A percentile compares a stretch with the other conserved stretches of the same genome.
phyloP scores from a whole-genome alignment of 1,284 basidiomycete species.

The Xerocomus minutiporus region DNA sequence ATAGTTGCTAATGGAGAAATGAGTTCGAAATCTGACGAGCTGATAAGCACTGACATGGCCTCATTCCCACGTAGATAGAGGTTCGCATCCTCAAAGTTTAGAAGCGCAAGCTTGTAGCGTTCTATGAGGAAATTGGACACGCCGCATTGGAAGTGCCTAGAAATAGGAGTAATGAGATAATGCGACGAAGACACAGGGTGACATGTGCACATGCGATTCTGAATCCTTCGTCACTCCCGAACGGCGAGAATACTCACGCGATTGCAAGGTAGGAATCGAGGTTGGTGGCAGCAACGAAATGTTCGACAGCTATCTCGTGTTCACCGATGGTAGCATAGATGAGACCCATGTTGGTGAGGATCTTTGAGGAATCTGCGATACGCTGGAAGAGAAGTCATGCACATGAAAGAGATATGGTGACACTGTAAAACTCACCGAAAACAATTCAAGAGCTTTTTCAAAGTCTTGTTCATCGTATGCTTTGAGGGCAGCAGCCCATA shows the following conservation, averaged over 20 bases:
- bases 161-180: background rate
- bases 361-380: slow-evolving; percentile 83
- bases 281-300: slow-evolving; percentile 69
- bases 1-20: slow-evolving; percentile 55
- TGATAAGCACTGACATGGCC: slow-evolving; percentile 55
- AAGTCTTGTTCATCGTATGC: slow-evolving; percentile 84
- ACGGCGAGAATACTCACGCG: slow-evolving; percentile 50
- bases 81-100: slow-evolving; percentile 79
- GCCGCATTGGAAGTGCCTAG: slow-evolving; percentile 78
- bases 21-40: background rate
- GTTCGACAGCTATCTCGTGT: slow-evolving; percentile 77
- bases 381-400: slow-evolving; percentile 37
- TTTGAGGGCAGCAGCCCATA: slow-evolving; percentile 78
- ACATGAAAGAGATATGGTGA: background rate
- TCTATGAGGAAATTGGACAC: slow-evolving; percentile 84
- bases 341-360: slow-evolving; percentile 85
- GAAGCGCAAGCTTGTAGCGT: slow-evolving; percentile 69
- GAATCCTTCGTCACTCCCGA: no score
- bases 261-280: slow-evolving; percentile 84
- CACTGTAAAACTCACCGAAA: slow-evolving; percentile 48
- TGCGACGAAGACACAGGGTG: background rate
- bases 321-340: slow-evolving; percentile 86
- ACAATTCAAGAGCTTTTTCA: slow-evolving; percentile 66
- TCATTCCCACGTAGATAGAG: slow-evolving; percentile 78
- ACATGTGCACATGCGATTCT: background rate